These are phyloP conservation scores for Monosporascus sp. DNA, from an alignment of 2,329 filamentous ascomycete genomes.

Conservation along the genomic window DNA sequence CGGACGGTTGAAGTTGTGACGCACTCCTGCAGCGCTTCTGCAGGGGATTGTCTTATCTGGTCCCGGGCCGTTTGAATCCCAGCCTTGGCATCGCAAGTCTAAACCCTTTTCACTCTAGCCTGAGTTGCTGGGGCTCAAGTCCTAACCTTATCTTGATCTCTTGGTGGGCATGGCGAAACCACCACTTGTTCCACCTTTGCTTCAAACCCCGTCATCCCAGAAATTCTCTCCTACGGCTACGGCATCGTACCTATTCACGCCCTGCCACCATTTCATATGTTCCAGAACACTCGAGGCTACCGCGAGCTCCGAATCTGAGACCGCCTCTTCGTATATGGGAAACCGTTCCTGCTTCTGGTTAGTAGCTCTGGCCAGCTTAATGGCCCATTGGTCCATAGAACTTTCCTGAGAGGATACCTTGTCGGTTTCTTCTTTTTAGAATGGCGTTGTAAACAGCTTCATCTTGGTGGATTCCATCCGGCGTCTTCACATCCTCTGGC, in stretches of 20 bases:
- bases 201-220: conserved; percentile 31
- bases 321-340: background rate
- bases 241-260: conserved; percentile 1
- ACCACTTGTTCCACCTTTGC: conserved; percentile 42
- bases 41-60: background rate
- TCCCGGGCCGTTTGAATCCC: conserved; percentile 18
- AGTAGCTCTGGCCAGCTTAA: background rate
- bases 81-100: conserved; percentile 15
- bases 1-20: no score
- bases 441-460: conserved; percentile 11
- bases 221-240: background rate
- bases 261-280: background rate
- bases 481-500: conserved; percentile 8
- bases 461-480: conserved; percentile 11
- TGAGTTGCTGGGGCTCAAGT: conserved; percentile 14
- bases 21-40: no score
- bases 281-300: background rate
- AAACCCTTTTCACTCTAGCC: conserved; percentile 13
- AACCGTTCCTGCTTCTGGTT: background rate
- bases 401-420: conserved; percentile 4
- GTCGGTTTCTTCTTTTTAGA: conserved; percentile 3
- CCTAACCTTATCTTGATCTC: conserved; percentile 21
- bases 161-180: conserved; percentile 37
- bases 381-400: no score
- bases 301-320: background rate